A percentile compares a stretch with the other conserved stretches of the same genome.
These are phyloP conservation scores for Fomitopsis pinicola DNA, from an alignment of 1,284 basidiomycete genomes.

Conservation along the genomic window DNA sequence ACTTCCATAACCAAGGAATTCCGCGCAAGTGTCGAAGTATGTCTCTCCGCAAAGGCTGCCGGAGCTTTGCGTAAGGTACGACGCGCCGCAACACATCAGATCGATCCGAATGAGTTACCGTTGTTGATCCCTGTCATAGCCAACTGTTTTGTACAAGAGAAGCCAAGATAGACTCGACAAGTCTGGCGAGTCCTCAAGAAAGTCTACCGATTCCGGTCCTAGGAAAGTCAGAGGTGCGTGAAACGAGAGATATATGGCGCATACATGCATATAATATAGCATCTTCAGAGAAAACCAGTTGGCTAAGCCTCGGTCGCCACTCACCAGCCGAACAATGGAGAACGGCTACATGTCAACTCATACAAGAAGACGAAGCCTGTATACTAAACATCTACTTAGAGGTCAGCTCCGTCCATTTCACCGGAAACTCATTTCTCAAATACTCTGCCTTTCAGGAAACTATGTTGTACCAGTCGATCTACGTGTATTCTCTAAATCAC, in stretches of 20 bases:
- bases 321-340: constrained; percentile 61
- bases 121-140: not conserved
- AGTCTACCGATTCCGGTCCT: constrained; percentile 24
- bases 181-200: constrained; percentile 11
- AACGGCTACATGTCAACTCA: constrained; percentile 62
- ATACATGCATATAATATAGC: too few relatives aligned
- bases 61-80: constrained; percentile 55
- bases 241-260: not conserved
- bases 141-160: constrained; percentile 4
- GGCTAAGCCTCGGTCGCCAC: constrained; percentile 57
- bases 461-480: constrained; percentile 66
- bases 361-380: constrained; percentile 63
- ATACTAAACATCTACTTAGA: constrained; percentile 70
- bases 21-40: constrained; percentile 56
- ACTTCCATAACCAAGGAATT: constrained; percentile 30
- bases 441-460: constrained; percentile 46
- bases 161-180: constrained; percentile 8
- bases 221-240: constrained; percentile 58
- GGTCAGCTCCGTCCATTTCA: constrained; percentile 33
- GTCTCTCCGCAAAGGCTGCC: constrained; percentile 52
- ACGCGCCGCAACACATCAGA: not conserved
- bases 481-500: constrained; percentile 65
- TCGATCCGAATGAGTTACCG: not conserved
- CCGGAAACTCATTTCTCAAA: not conserved
- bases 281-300: constrained; percentile 62